phyloP scores from a whole-genome alignment of 176 grass and related monocot genomes.

The Zizania latifolia region DNA sequence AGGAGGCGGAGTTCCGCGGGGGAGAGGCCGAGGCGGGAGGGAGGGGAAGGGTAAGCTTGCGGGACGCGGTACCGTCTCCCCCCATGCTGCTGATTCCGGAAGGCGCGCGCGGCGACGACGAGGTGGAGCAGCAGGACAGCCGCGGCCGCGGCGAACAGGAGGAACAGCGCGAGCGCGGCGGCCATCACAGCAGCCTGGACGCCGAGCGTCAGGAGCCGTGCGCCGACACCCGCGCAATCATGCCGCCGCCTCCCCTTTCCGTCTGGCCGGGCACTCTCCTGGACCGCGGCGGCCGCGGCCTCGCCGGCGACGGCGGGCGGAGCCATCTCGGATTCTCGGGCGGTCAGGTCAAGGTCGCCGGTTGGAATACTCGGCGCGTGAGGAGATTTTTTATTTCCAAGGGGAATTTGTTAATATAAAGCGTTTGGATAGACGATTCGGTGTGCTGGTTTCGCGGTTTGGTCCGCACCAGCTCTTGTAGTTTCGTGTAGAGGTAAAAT shows the following conservation, averaged over 20 bases:
- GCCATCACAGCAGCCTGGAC: conserved; percentile 62
- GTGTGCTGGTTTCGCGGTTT: no score
- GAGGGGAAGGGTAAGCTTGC: background rate
- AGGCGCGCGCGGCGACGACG: conserved; percentile 49
- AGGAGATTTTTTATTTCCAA: background rate
- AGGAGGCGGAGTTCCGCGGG: conserved; percentile 34
- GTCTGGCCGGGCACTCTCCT: no score
- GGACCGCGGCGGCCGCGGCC: background rate
- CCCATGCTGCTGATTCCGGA: conserved; percentile 33
- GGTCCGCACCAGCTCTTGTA: no score
- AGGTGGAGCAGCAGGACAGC: conserved; percentile 63
- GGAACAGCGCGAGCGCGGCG: conserved; percentile 57
- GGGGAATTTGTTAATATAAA: no score
- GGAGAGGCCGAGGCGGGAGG: conserved; percentile 38
- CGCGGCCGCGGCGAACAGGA: conserved; percentile 60
- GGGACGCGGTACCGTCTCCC: conserved; percentile 5
- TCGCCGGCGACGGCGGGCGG: background rate
- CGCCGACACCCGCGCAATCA: conserved; percentile 7
- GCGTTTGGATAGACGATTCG: background rate
- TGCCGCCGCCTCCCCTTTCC: background rate
- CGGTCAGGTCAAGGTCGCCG: background rate
- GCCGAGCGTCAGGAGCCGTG: conserved; percentile 48
- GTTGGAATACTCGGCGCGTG: background rate
- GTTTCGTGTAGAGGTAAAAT: no score
- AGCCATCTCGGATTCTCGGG: conserved; percentile 10